Evolutionary conservation across 2,329 filamentous ascomycete genomes (phyloP).

Genomic region (Bipolaris victoriae): DNA sequence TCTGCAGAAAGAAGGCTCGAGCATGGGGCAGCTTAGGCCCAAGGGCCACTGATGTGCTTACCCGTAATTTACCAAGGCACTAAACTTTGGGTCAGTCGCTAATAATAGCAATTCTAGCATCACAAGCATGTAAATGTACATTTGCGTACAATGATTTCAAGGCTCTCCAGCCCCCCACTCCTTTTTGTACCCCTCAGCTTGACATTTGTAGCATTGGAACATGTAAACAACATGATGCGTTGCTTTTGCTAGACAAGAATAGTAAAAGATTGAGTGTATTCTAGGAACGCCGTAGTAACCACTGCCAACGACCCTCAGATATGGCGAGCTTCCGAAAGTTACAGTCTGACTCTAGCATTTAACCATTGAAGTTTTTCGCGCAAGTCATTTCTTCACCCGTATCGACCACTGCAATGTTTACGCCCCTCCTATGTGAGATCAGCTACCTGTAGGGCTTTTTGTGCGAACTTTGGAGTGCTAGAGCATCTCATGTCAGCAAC

Average conservation of each 20-base stretch:
- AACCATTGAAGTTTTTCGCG: not conserved
- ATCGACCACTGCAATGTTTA: not conserved
- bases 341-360: no score
- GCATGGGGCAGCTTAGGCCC: not conserved
- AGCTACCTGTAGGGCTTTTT: not conserved
- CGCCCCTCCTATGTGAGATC: not conserved
- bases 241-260: not conserved
- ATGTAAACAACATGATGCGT: not conserved
- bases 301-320: not conserved
- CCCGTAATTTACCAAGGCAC: not conserved
- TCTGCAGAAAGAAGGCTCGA: not conserved
- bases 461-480: no score
- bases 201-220: not conserved
- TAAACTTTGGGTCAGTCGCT: not conserved
- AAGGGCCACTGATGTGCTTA: not conserved
- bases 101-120: not conserved
- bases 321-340: not conserved
- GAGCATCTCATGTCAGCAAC: not conserved
- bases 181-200: not conserved
- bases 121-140: not conserved
- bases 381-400: no score
- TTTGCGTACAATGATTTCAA: not conserved
- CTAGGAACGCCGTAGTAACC: no score
- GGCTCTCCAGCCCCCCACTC: not conserved
- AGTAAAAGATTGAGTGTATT: no score